Evolutionary conservation across 805 yeast species (phyloP).

Genomic region (Lipomyces japonicus): DNA sequence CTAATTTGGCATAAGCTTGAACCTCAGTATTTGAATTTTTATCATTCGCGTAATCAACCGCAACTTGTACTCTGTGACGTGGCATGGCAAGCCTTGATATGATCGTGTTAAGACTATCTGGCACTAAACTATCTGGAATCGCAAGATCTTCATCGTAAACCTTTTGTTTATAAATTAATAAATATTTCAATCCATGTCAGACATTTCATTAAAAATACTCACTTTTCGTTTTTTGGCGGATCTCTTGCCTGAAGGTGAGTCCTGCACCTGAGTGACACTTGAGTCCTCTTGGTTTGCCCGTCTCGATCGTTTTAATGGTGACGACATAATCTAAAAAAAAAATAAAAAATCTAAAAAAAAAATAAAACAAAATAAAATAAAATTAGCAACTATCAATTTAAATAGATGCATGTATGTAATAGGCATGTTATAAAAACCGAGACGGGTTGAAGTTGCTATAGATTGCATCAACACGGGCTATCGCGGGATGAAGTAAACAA

Average conservation of each 20-base stretch:
- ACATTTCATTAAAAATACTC: neutral
- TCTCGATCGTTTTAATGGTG: constrained; percentile 22
- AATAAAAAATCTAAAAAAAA: neutral
- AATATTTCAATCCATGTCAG: neutral
- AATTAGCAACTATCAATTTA: neutral
- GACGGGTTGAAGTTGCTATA: too few relatives aligned
- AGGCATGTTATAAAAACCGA: too few relatives aligned
- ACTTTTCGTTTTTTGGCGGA: constrained; percentile 24
- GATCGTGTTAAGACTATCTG: constrained; percentile 36
- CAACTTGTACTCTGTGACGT: constrained; percentile 70
- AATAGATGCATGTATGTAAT: too few relatives aligned
- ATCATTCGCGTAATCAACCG: constrained; percentile 68
- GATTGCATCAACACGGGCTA: too few relatives aligned
- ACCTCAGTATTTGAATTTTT: constrained; percentile 65
- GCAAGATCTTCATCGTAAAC: constrained; percentile 13
- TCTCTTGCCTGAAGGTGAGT: constrained; percentile 10
- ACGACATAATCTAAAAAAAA: constrained; percentile 13
- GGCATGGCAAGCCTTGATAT: constrained; percentile 69
- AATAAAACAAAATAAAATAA: neutral
- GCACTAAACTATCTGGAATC: constrained; percentile 2
- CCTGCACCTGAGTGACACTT: neutral
- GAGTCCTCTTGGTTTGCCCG: constrained; percentile 8
- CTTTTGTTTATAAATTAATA: neutral
- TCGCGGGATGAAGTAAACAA: too few relatives aligned
- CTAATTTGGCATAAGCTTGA: constrained; percentile 96